Evolutionary conservation across 2,329 filamentous ascomycete species (phyloP), one percentile per base, ranked within the genome.

Genomic region (Calonectria leucothoes): DNA sequence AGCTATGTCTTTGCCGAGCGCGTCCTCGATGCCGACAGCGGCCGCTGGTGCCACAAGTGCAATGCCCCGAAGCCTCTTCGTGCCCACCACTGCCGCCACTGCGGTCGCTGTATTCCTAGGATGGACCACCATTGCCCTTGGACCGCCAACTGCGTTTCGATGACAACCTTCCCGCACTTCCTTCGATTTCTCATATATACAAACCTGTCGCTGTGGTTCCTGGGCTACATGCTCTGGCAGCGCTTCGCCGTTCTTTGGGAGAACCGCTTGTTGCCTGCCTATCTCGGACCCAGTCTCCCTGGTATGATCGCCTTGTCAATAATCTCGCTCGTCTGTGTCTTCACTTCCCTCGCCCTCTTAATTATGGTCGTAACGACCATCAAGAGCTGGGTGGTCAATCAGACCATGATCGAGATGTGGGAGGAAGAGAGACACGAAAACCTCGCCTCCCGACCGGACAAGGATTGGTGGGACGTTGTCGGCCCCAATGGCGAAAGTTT

Each of bases 101-200:
- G 94, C 85, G 87, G 87, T 76, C 91, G 93, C 78, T 95, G 94
- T 83, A 90, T 95, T 63, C 93, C 93, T 45, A 93, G 92, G 84
- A 96, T 96, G 94, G 94, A 96, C 85, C 94, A 95, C 85, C 94
- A 97, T 85, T 97, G 94, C 81, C 94, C 94, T 3, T 97, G 94
- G 94, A 96, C 94, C 4, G 87, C 86, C 74, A 96, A 96, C 84
- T 97, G 95, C 86, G 94, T 97, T 67, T 95, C 94, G 15, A 90
- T 95, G 83, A 93, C 92, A 73, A 96, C 94, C 1, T 94, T 95
- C 79, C 94, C 95, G 10, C 93, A 96, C 85, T 97, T 97, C 84
- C 76, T 95, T 59, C 94, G 94, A 78, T 96, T 97, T 85, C 87
- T 97, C 52, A 82, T 91, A 75, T 96, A 92, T 82, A 88, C 93